Evolutionary conservation across 371 early-diverging fungal genomes (phyloP), one percentile per base, ranked within the genome.

Genomic region (Apophysomyces sp.): DNA sequence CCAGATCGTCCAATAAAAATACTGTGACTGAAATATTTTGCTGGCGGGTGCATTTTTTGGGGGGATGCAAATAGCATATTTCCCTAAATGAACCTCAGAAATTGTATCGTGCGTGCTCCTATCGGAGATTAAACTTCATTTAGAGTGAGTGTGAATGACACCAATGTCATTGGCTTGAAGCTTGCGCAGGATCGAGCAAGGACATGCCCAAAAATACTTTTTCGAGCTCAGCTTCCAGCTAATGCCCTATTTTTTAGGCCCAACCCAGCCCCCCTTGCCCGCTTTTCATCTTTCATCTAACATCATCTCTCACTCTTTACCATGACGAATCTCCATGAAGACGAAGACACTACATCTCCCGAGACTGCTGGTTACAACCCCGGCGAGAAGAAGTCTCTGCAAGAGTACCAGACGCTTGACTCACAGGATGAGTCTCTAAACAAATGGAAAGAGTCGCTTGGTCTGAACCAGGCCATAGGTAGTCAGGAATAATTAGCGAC

Each of bases 361-460:
- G 70, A 78, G 67, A 94, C 94, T 61, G 82, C 87, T 57, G 91
- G 91, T 54, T 94, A 92, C 73, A 89, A 86, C 76, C 85, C 85
- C 37, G 89, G 91, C 53, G 92, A 90, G 63, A 96, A 96, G 86
- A 98, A 97, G 86, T 88, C 93, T 26, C 67, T 94, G 27, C 85
- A 86, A 41, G 96, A 98, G 76, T 88, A 92, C 67, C 80, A 91
- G 62, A 74, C 83, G 18, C 82, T 98, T 58, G 98, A 98, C 72
- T 90, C 92, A 59, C 78, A 87, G 63, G 98, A 98, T 81, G 96
- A 95, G 77, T 94, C 96, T 24, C 86, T 98, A 55, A 80, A 85
- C 63, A 96, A 94, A 78, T 98, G 98, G 98, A 98, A 98, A 83
- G 90, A 89, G 63, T 93, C 94, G 37, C 88, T 98, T 51, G 98